Evolutionary conservation across 1,284 basidiomycete species (phyloP).

Genomic region (Waitea zeae): DNA sequence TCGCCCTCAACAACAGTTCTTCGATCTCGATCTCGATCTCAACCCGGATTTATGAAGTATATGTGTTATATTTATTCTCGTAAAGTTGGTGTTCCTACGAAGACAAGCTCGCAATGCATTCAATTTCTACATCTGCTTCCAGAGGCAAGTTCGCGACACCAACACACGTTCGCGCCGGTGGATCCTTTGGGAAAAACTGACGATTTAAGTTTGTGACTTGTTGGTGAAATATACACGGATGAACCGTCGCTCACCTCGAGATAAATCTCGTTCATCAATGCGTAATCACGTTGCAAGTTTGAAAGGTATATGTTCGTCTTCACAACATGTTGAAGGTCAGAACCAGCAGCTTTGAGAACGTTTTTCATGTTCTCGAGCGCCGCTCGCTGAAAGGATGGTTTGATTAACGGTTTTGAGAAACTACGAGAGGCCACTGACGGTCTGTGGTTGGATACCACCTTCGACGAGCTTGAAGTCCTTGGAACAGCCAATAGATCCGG

Average conservation of each 20-base stretch:
- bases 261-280: slow-evolving; percentile 35
- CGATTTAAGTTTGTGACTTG: neutral
- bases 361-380: slow-evolving; percentile 40
- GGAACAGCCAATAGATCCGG: slow-evolving; percentile 39
- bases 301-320: slow-evolving; percentile 45
- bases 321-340: slow-evolving; percentile 35
- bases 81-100: no score
- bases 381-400: slow-evolving; percentile 18
- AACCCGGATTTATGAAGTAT: slow-evolving; percentile 51
- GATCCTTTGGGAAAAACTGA: no score
- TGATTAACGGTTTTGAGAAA: slow-evolving; percentile 8
- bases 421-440: no score
- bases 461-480: slow-evolving; percentile 29
- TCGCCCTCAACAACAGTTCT: slow-evolving; percentile 36
- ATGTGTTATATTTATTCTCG: no score
- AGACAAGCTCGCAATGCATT: slow-evolving; percentile 52
- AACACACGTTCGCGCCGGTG: slow-evolving; percentile 48
- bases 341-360: slow-evolving; percentile 41
- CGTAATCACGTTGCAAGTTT: slow-evolving; percentile 31
- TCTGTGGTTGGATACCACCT: slow-evolving; percentile 34
- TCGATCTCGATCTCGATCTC: slow-evolving; percentile 63
- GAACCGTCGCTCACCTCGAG: slow-evolving; percentile 17
- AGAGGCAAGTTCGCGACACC: slow-evolving; percentile 42
- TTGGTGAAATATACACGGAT: no score
- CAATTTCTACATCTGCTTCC: slow-evolving; percentile 47